Base-by-base conservation (phyloP, 352 stramenopile genomes). In the Phytophthora parvispora region DNA sequence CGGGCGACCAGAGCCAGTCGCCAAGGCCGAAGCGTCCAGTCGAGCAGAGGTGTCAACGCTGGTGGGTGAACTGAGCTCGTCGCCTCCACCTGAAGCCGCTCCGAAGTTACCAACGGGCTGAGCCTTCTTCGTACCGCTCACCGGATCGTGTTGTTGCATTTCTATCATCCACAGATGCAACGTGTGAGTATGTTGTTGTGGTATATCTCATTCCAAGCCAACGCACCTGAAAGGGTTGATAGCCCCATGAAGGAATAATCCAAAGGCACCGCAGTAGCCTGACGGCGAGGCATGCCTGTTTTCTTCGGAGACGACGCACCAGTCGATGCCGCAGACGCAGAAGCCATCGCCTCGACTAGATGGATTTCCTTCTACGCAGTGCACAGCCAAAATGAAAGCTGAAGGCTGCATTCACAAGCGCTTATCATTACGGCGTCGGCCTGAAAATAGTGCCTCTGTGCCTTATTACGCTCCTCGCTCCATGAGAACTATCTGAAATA, bases 161-260 rank as follows among this genome's bases (percentile, higher is more conserved):
- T 93, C 83, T 91, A 58, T 16, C 2, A 28, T 9, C 18, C 56
- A 18, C 12, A 7, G 16, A 20, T 38, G 24, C 31, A 49, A 25
- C n/a, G 7, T 2, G 6, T 25, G 40, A 25, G 40, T 10, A 36
- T 36, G 6, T 10, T 36, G 31, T 10, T 36, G 6, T 50, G 15
- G 16, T n/a, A n/a, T n/a, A n/a, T n/a, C n/a, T n/a, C n/a, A n/a
- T n/a, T n/a, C n/a, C 5, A 28, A 3, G 42, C 6, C 18, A 50
- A 50, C n/a, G n/a, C n/a, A 93, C 85, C 85, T 50, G 81, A 84
- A 12, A 92, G 73, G 1, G 72, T 63, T 0, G 69, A 29, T 22
- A 93, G 77, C 1, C 83, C 81, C 81, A 93, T 90, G 70, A 93
- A 93, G 9, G 85, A 93, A 52, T 85, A 93, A 63, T 92, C 83